A percentile compares a stretch with the other conserved stretches of the same genome.
These are phyloP conservation scores for Pestalotiopsis sp. DNA, from an alignment of 2,329 filamentous ascomycete genomes.

Conservation along the genomic window DNA sequence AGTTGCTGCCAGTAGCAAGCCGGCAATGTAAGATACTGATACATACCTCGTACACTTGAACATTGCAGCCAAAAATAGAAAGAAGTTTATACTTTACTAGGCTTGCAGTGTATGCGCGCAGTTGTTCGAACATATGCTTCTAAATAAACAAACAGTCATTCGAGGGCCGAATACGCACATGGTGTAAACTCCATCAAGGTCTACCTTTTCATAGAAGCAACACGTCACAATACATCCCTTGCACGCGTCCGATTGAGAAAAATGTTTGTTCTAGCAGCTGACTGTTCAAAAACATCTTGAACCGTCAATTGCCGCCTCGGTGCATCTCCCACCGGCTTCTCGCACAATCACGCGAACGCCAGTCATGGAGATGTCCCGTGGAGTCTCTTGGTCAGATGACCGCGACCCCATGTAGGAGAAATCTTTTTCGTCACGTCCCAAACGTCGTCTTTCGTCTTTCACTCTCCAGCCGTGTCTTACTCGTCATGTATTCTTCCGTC, in stretches of 20 bases:
- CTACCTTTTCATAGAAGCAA: not conserved
- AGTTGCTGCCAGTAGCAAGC: not conserved
- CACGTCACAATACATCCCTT: not conserved
- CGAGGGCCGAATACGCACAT: not conserved
- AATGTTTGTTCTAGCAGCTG: not conserved
- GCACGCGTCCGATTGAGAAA: not conserved
- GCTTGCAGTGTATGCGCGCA: not conserved
- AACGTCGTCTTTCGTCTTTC: not conserved
- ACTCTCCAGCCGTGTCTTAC: not conserved
- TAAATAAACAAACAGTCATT: not conserved
- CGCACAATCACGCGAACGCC: not conserved
- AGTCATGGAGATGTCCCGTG: not conserved
- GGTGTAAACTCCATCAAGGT: not conserved
- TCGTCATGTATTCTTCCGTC: not conserved
- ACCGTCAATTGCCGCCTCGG: not conserved
- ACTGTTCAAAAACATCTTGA: not conserved
- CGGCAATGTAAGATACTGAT: not conserved
- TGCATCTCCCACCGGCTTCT: not conserved
- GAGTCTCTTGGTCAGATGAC: constrained; percentile 2
- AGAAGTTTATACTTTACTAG: not conserved
- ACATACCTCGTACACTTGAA: not conserved
- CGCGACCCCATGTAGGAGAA: not conserved
- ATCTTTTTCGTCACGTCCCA: not conserved
- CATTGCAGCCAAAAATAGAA: not conserved
- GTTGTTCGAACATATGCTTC: not conserved